Percentiles rank a stretch among this genome's conserved stretches.
Conservation (phyloP, 257 asterid genomes). For the Lavandula angustifolia region DNA sequence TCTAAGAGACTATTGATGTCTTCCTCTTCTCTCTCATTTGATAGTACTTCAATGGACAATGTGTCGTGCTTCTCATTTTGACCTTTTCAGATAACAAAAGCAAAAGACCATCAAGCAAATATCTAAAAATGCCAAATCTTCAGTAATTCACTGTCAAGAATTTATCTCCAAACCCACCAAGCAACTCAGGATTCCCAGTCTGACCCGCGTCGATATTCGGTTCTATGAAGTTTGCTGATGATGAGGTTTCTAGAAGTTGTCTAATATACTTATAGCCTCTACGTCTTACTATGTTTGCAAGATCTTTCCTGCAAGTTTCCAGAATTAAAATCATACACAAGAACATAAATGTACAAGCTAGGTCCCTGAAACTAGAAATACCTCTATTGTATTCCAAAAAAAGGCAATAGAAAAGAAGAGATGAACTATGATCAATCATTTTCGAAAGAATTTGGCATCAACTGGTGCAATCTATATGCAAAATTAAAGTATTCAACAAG, state of each 20-base stretch:
- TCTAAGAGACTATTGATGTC: conserved; percentile 15
- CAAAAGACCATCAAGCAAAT: conserved; percentile 34
- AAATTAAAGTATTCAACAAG: background rate
- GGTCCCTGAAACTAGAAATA: conserved; percentile 27
- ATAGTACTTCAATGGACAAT: conserved; percentile 38
- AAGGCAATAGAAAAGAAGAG: background rate
- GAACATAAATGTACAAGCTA: conserved; percentile 21
- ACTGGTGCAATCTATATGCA: background rate
- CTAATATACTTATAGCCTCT: conserved; percentile 78
- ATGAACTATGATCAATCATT: background rate
- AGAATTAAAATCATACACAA: conserved; percentile 12
- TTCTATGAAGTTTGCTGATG: conserved; percentile 17
- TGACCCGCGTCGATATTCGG: conserved; percentile 39
- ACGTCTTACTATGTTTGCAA: conserved; percentile 86
- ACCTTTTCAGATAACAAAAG: conserved; percentile 55
- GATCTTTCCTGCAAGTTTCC: conserved; percentile 49
- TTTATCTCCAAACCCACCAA: conserved; percentile 39
- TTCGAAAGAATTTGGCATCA: background rate
- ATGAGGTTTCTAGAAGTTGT: conserved; percentile 57
- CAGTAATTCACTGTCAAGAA: conserved; percentile 26
- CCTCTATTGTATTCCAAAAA: background rate
- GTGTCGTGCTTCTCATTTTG: conserved; percentile 48
- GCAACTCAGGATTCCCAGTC: conserved; percentile 35
- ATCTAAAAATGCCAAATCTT: conserved; percentile 8
- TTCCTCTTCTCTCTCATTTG: conserved; percentile 33